These are phyloP conservation scores for Phytophthora foliorum DNA, from an alignment of 352 stramenopile genomes.

Conservation along the genomic window DNA sequence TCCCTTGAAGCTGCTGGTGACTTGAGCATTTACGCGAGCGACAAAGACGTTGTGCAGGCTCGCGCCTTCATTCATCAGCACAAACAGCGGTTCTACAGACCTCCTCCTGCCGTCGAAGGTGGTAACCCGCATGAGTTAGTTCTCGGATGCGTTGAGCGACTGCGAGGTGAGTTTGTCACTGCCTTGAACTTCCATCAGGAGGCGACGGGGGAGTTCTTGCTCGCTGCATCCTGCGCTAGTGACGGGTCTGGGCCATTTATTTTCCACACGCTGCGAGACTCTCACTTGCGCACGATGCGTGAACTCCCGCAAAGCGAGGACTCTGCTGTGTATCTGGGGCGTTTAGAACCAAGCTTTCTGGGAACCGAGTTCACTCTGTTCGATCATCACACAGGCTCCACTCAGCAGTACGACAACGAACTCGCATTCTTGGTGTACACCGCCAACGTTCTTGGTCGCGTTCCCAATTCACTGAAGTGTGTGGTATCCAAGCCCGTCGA, in stretches of 20 bases:
- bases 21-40: slow-evolving; percentile 70
- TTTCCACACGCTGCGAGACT: slow-evolving; percentile 88
- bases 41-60: slow-evolving; percentile 70
- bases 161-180: slow-evolving; percentile 80
- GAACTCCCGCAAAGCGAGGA: slow-evolving; percentile 83
- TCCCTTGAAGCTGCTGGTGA: slow-evolving; percentile 73
- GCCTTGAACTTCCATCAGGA: slow-evolving; percentile 88
- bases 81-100: slow-evolving; percentile 81
- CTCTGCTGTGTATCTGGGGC: slow-evolving; percentile 83
- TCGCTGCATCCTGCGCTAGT: slow-evolving; percentile 76
- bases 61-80: slow-evolving; percentile 84
- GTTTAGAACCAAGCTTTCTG: slow-evolving; percentile 82
- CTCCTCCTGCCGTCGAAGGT: slow-evolving; percentile 21
- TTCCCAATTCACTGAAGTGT: slow-evolving; percentile 78
- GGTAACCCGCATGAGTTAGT: slow-evolving; percentile 48
- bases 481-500: slow-evolving; percentile 41
- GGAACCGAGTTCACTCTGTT: slow-evolving; percentile 88
- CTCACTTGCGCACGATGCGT: slow-evolving; percentile 72
- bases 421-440: slow-evolving; percentile 83
- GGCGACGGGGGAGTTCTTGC: slow-evolving; percentile 82
- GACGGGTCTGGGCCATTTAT: slow-evolving; percentile 78
- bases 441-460: slow-evolving; percentile 81
- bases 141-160: slow-evolving; percentile 76
- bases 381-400: slow-evolving; percentile 61
- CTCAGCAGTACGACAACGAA: slow-evolving; percentile 69